Evolutionary conservation across 805 yeast species (phyloP), one percentile per base, ranked within the genome.

Genomic region (Metschnikowia peoriensis): DNA sequence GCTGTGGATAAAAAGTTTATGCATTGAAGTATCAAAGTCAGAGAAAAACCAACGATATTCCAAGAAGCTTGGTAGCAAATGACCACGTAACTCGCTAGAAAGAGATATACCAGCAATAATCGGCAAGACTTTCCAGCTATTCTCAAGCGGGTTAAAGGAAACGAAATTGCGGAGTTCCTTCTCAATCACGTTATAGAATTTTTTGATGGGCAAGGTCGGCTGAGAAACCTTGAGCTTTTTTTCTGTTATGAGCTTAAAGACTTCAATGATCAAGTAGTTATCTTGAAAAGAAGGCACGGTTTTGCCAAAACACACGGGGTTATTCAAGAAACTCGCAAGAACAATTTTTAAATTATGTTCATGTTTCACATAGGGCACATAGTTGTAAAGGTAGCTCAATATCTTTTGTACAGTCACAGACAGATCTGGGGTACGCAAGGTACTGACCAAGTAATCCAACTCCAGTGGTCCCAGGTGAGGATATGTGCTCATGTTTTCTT

Each of bases 341-440:
- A 81, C 62, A 1, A 81, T 56, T 45, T 71, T 66, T 40, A 81
- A 65, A 61, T 81, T 81, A 51, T 69, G 70, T 55, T 73, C 77
- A 47, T 73, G 71, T 59, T 79, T 80, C 47, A 81, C 66, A 44
- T 63, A 76, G 1, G 85, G 85, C 48, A 79, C 63, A 58, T 81
- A 81, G 59, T 80, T 76, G 48, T 76, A 80, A 22, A 81, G 50
- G 60, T 79, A 78, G 1, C 84, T 79, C 15, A 80, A 57, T 5
- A 75, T 59, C 50, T 66, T 68, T 17, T 61, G 64, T 38, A 61
- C 68, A 35, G 70, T 67, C 53, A 65, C 62, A 8, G 67, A 61
- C 1, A 67, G 56, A 17, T 58, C 61, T 0, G 84, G 83, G 53
- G 66, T 65, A 35, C 78, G 54, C 28, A 81, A 59, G 22, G 79